Evolutionary conservation across 139 green algal genomes (phyloP).

Genomic region (Chlamydomonas sp.): DNA sequence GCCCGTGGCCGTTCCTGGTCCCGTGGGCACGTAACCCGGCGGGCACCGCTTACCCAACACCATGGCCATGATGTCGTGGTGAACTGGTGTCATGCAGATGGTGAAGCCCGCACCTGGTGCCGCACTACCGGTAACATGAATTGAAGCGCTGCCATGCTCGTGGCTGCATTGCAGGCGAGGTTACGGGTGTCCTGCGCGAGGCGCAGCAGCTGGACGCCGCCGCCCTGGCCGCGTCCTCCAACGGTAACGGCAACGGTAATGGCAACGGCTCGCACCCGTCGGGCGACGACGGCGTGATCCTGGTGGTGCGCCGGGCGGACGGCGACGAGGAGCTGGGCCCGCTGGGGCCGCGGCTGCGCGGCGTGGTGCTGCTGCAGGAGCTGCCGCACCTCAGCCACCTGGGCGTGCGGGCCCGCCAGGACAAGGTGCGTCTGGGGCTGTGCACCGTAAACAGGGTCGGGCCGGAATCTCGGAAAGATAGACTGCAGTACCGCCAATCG

Average conservation of each 20-base stretch:
- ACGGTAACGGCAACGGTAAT: slow-evolving; percentile 21
- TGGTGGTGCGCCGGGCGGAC: slow-evolving; percentile 77
- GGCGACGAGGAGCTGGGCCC: slow-evolving; percentile 95
- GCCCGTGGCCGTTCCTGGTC: too few relatives aligned
- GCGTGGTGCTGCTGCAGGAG: slow-evolving; percentile 87
- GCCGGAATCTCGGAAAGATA: too few relatives aligned
- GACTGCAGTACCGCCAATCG: too few relatives aligned
- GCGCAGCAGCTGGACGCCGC: slow-evolving; percentile 68
- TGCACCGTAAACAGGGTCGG: too few relatives aligned
- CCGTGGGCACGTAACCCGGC: too few relatives aligned
- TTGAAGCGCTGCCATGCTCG: too few relatives aligned
- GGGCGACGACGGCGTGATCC: slow-evolving; percentile 52
- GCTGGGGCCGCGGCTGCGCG: slow-evolving; percentile 60
- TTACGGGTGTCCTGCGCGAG: slow-evolving; percentile 73
- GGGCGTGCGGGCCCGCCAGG: slow-evolving; percentile 92
- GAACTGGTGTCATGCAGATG: too few relatives aligned
- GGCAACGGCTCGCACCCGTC: too few relatives aligned
- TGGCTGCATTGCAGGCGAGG: slow-evolving; percentile 67
- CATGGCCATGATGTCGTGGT: too few relatives aligned
- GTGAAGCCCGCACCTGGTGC: too few relatives aligned
- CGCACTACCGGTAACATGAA: too few relatives aligned
- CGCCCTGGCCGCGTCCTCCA: slow-evolving; percentile 51
- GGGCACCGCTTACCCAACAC: too few relatives aligned
- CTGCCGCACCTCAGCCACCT: slow-evolving; percentile 96
- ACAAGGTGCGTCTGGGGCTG: slow-evolving; percentile 52